These are phyloP conservation scores for Metschnikowia peoriensis DNA, from an alignment of 805 yeast species.

Conservation along the genomic window DNA sequence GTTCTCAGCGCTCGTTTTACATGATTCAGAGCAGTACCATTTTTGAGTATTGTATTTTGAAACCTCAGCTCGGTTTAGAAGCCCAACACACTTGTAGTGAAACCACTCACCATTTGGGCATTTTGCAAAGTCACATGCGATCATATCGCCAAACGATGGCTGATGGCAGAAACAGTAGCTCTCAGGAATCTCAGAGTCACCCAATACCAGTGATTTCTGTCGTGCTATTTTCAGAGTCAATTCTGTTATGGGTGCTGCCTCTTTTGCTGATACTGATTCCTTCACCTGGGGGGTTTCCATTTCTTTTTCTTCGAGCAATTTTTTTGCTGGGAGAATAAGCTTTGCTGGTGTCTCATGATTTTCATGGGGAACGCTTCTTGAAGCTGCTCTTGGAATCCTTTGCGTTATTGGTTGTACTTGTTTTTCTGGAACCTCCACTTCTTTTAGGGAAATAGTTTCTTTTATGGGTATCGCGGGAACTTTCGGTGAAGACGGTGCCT, in stretches of 20 bases:
- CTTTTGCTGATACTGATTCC: no score
- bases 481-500: no score
- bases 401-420: no score
- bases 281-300: no score
- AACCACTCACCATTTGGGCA: constrained; percentile 49
- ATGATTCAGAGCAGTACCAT: constrained; percentile 41
- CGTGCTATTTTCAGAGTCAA: no score
- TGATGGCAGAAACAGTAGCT: constrained; percentile 27
- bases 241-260: no score
- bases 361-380: no score
- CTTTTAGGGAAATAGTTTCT: neutral
- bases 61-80: constrained; percentile 38
- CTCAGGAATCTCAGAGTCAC: constrained; percentile 8
- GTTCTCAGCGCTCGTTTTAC: constrained; percentile 20
- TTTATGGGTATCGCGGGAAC: no score
- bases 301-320: no score
- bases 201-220: neutral
- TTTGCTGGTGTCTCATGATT: no score
- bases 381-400: no score
- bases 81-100: constrained; percentile 45
- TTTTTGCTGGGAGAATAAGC: no score
- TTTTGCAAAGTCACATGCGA: constrained; percentile 28
- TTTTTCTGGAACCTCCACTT: neutral
- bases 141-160: constrained; percentile 30
- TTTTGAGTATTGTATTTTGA: constrained; percentile 30